Evolutionary conservation across 164 flowering plant species (phyloP).

Genomic region (Piper betle): DNA sequence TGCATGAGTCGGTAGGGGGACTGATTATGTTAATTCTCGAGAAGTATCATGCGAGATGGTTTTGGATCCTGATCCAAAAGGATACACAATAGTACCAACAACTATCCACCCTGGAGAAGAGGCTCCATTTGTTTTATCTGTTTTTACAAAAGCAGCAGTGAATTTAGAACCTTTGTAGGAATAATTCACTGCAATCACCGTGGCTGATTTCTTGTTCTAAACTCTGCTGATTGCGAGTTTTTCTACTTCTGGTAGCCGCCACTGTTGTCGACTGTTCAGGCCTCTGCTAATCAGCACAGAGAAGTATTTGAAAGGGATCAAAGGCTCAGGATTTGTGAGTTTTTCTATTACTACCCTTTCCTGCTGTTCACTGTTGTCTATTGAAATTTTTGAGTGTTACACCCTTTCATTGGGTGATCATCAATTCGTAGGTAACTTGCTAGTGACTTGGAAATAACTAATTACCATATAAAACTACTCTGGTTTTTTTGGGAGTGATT

Average conservation of each 20-base stretch:
- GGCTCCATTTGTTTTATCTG: conserved; percentile 98
- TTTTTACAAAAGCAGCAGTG: conserved; percentile 89
- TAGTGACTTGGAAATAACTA: too few relatives aligned
- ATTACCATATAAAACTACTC: too few relatives aligned
- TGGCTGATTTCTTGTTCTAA: conserved; percentile 14
- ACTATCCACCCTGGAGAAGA: conserved; percentile 99
- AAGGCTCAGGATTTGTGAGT: conserved; percentile 3
- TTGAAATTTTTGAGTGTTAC: too few relatives aligned
- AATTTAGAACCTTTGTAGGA: conserved; percentile 63
- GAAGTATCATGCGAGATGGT: conserved; percentile 99
- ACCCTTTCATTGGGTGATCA: too few relatives aligned
- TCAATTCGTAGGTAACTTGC: too few relatives aligned
- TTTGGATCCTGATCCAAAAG: conserved; percentile 95
- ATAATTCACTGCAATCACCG: conserved; percentile 4
- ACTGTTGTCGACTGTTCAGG: conserved; percentile 15
- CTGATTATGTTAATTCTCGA: conserved; percentile 95
- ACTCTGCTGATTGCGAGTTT: conserved; percentile 15
- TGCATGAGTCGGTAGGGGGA: conserved; percentile 99
- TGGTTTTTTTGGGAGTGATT: too few relatives aligned
- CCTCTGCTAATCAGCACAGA: conserved; percentile 9
- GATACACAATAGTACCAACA: conserved; percentile 96
- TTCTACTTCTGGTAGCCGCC: neutral
- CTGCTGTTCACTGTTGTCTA: neutral
- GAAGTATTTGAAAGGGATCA: neutral
- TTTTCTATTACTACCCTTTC: neutral